Evolutionary conservation across 352 stramenopile species (phyloP).

Genomic region (Blastocystis sp.): DNA sequence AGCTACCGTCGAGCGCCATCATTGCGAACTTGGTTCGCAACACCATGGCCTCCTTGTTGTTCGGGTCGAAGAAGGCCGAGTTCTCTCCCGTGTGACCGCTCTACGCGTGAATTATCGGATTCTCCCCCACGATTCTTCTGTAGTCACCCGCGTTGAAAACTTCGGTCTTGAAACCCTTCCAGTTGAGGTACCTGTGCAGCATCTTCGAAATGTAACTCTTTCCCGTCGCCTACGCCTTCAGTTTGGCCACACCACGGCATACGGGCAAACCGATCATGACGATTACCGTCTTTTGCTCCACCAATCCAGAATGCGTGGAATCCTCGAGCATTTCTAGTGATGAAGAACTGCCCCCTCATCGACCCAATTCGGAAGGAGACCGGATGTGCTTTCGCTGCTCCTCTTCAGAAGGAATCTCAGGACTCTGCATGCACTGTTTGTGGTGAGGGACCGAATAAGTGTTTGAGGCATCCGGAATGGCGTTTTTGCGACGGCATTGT

Average conservation of each 20-base stretch:
- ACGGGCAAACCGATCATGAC: constrained; percentile 85
- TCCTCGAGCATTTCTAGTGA: constrained; percentile 21
- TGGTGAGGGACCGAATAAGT: not conserved
- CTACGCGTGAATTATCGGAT: not conserved
- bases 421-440: constrained; percentile 14
- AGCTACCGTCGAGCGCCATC: constrained; percentile 29
- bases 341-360: not conserved
- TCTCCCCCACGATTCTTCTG: constrained; percentile 77
- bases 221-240: constrained; percentile 78
- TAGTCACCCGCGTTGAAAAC: constrained; percentile 87
- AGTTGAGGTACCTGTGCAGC: constrained; percentile 85
- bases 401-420: not conserved
- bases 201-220: constrained; percentile 88
- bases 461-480: too few relatives aligned
- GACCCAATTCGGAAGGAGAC: constrained; percentile 61
- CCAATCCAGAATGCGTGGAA: not conserved
- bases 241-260: not conserved
- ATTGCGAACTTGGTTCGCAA: constrained; percentile 53
- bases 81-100: constrained; percentile 50
- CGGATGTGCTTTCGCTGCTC: constrained; percentile 52
- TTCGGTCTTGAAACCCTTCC: constrained; percentile 83
- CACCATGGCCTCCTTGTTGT: constrained; percentile 49
- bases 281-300: constrained; percentile 81
- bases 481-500: too few relatives aligned
- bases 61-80: constrained; percentile 64